phyloP scores from a whole-genome alignment of 2,329 filamentous ascomycete genomes.

The Xylaria sp. region DNA sequence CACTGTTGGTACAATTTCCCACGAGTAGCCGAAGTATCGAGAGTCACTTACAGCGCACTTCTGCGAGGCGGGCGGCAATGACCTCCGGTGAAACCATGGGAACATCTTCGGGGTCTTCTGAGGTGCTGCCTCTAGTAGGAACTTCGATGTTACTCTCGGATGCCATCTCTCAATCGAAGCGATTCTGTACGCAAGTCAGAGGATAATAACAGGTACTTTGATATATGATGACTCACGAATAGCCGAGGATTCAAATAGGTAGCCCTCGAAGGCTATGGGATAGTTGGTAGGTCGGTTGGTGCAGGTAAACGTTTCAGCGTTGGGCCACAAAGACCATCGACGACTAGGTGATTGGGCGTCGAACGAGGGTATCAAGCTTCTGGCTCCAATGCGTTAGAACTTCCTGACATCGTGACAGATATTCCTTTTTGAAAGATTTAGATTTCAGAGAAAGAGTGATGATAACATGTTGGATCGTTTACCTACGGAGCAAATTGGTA shows the following conservation, averaged over 20 bases:
- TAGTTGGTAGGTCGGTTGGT: neutral
- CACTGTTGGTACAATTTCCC: too few relatives aligned
- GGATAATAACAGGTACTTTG: neutral
- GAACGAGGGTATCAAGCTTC: neutral
- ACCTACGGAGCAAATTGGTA: too few relatives aligned
- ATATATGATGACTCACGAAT: too few relatives aligned
- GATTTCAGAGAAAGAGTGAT: too few relatives aligned
- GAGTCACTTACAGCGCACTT: constrained; percentile 1
- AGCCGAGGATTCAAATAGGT: neutral
- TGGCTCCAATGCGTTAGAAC: neutral
- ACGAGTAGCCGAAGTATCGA: neutral
- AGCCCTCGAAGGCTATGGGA: neutral
- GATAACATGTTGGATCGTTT: too few relatives aligned
- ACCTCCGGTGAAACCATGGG: neutral
- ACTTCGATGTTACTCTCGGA: neutral
- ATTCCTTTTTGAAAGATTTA: too few relatives aligned
- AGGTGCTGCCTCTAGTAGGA: neutral
- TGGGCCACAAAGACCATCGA: neutral
- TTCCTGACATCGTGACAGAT: too few relatives aligned
- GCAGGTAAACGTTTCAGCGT: neutral
- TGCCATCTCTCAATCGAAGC: neutral
- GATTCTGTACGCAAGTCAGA: neutral
- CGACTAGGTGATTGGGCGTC: neutral
- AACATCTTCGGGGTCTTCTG: neutral
- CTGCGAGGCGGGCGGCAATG: neutral